Evolutionary conservation across 2,329 filamentous ascomycete species (phyloP), one percentile per base, ranked within the genome.

Genomic region (Neofusicoccum kwambonambiense): DNA sequence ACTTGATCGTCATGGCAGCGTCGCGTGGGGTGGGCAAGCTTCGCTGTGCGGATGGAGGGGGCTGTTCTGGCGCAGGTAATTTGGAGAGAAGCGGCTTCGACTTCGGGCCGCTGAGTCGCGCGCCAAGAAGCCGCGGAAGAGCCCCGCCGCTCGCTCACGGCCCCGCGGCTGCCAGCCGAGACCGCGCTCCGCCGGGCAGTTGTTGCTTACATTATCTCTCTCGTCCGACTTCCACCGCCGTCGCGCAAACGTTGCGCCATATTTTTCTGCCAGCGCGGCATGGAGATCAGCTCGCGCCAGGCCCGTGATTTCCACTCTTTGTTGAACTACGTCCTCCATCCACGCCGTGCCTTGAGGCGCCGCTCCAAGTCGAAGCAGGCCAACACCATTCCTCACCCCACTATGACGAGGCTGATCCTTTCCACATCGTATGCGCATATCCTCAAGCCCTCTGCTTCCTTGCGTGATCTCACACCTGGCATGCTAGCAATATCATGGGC

Each of bases 401-500:
- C 64, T 42, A 66, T 60, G 58, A 65, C 92, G 81, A 92, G 92
- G 82, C 83, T 96, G 75, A 86, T 96, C 69, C 86, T 96, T 62
- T 96, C 91, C 64, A 96, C 92, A 69, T 92, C 90, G 92, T 95
- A 85, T 72, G 89, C 80, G 57, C n/a, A 35, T 54, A 41, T 41
- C 8, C 13, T 49, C 41, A 19, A 31, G 34, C 22, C 51, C 8
- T 12, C 35, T 44, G 2, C 17, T 42, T 35, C 31, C 71, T 70
- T 70, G 22, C 75, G 58, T 68, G 13, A 44, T 52, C 68, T 61
- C 62, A 67, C 63, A 66, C 54, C 70, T 86, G 84, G 75, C 17
- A 94, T 92, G 80, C 87, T 72, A 89, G 87, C 74, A 97, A 96
- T 82, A 90, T 96, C 76, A 92, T 96, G 85, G 89, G 89, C 71